phyloP scores from a whole-genome alignment of 441 rosid species.

The Breynia disticha region DNA sequence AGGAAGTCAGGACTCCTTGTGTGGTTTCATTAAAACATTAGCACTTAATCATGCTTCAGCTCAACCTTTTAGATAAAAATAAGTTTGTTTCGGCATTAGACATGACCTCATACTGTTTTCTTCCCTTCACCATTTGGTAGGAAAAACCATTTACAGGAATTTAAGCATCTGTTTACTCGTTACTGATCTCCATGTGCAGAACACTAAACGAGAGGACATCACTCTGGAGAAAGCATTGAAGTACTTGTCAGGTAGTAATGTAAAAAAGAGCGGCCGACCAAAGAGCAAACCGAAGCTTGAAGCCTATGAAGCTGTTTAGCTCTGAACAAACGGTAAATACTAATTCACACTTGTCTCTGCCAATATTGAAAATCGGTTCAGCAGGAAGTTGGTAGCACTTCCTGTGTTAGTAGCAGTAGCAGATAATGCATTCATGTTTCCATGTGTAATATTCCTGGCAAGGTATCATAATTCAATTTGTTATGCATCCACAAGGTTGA shows the following conservation, averaged over 20 bases:
- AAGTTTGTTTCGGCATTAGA: no score
- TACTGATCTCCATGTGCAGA: conserved; percentile 31
- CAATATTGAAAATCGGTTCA: no score
- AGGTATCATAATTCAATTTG: no score
- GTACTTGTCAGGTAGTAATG: conserved; percentile 55
- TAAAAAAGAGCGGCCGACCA: conserved; percentile 59
- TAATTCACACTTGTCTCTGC: no score
- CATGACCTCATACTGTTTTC: no score
- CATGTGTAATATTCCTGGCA: no score
- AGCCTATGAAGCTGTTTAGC: conserved; percentile 31
- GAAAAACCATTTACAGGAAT: background rate
- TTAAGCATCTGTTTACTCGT: background rate
- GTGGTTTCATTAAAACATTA: background rate
- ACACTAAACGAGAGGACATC: conserved; percentile 43
- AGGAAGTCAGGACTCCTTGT: background rate
- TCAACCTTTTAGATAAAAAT: no score
- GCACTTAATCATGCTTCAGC: background rate
- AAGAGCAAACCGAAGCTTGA: conserved; percentile 42
- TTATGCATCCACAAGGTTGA: no score
- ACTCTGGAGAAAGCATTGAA: conserved; percentile 68
- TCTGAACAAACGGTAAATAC: background rate
- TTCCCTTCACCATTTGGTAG: background rate
- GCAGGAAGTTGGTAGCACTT: no score
- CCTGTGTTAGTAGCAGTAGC: no score
- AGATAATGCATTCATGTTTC: no score